Evolutionary conservation across 805 yeast genomes (phyloP), one percentile per base, ranked within the genome.

Genomic region (Candida berthetii): DNA sequence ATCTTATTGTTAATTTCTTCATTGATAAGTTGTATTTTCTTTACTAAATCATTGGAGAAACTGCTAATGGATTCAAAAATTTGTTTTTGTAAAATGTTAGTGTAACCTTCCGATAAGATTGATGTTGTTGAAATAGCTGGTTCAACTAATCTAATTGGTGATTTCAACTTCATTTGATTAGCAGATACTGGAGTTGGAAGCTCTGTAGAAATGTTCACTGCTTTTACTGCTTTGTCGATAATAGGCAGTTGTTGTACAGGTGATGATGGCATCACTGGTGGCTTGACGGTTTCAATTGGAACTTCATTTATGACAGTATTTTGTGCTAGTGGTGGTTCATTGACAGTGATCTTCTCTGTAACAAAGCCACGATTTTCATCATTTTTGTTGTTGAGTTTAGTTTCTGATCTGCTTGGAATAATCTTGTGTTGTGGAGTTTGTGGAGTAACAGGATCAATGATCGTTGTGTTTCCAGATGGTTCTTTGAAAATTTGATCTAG

Each of bases 61-160:
- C 44, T 40, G 4, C 50, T 43, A 16, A 67, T 59, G 0, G 71
- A 65, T 10, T 52, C 54, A 39, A 43, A 54, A 7, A 67, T 67
- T 42, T 66, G 69, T 16, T 57, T 53, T 42, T 66, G 69, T 19
- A 67, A 44, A 14, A 57, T 55, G 28, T 57, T 55, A 2, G 72
- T 65, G 34, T 65, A 62, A 1, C 64, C 61, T 31, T 54, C 54
- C 2, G 50, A 48, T 24, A 44, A 38, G 35, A 48, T 31, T 11
- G 42, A 44, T 22, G 24, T 7, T 7, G 24, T 8, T 22, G 24
- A 7, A 22, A 22, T 22, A 22, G 24, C 24, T 22, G 24, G 24
- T 8, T 22, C 24, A 22, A 22, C 24, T 22, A 22, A 22, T 7
- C 24, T 6, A 8, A 22, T 22, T 22, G 24, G 24, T 22, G 24